phyloP scores from a whole-genome alignment of 495 filamentous ascomycete species.

The Tuber melanosporum region DNA sequence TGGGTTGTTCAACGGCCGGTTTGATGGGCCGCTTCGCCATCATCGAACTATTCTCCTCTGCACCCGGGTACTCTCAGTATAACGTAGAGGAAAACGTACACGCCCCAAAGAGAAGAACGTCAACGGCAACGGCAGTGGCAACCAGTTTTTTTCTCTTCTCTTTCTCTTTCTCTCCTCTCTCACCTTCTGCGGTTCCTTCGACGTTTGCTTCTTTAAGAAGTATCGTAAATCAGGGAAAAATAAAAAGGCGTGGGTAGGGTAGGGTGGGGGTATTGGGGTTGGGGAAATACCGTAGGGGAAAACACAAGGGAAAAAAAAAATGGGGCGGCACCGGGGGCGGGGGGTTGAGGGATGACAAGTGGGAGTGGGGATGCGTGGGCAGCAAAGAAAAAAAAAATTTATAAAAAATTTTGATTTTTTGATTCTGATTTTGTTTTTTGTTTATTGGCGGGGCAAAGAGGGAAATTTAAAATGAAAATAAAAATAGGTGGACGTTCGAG shows the following conservation, averaged over 20 bases:
- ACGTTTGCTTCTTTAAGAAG: conserved; percentile 37
- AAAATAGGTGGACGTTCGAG: not conserved
- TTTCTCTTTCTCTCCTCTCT: not conserved
- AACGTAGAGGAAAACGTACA: not conserved
- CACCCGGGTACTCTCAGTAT: conserved; percentile 34
- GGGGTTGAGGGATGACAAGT: conserved; percentile 5
- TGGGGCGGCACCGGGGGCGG: conserved; percentile 2
- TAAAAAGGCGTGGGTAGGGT: conserved; percentile 19
- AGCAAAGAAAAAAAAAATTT: not conserved
- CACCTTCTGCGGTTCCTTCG: conserved; percentile 28
- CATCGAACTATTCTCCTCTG: conserved; percentile 28
- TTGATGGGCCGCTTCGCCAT: conserved; percentile 43
- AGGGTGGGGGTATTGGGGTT: conserved; percentile 4
- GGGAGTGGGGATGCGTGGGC: conserved; percentile 1
- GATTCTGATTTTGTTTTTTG: not conserved
- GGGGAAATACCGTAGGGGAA: conserved; percentile 1
- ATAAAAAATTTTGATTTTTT: not conserved
- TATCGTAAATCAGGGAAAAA: conserved; percentile 36
- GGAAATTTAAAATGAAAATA: not conserved
- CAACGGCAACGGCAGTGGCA: not conserved
- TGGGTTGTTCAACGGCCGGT: conserved; percentile 39
- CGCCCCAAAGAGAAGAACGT: not conserved
- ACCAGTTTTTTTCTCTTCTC: not conserved
- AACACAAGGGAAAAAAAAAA: conserved; percentile 2
- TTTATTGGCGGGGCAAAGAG: conserved; percentile 3